A percentile compares a stretch with the other conserved stretches of the same genome.
Evolutionary conservation across 176 grass and related monocot species (phyloP).

Genomic region (Bromus sterilis): DNA sequence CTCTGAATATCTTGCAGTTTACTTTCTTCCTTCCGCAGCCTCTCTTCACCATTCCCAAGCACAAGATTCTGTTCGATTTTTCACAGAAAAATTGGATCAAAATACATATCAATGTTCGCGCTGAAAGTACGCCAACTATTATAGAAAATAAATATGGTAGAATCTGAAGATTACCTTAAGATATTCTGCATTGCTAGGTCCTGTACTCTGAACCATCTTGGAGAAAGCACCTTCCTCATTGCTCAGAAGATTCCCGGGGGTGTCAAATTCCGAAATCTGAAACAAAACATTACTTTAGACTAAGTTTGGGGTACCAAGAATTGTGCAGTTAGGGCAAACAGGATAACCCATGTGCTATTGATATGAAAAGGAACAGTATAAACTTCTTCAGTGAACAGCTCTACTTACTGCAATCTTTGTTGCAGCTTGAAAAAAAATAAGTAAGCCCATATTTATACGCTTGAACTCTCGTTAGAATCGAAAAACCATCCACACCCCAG

Average conservation of each 20-base stretch:
- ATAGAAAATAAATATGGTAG: background rate
- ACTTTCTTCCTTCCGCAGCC: constrained; percentile 53
- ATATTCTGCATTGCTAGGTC: constrained; percentile 89
- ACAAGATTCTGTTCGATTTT: constrained; percentile 61
- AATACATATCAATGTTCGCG: background rate
- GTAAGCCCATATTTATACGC: background rate
- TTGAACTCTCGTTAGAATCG: background rate
- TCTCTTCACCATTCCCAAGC: constrained; percentile 62
- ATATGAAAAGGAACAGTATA: background rate
- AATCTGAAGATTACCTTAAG: constrained; percentile 52
- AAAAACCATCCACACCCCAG: background rate
- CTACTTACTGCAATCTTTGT: background rate
- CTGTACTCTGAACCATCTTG: constrained; percentile 97
- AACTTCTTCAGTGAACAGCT: background rate
- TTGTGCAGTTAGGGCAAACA: background rate
- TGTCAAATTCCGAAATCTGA: constrained; percentile 91
- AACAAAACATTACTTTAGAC: constrained; percentile 6
- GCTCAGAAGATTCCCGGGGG: constrained; percentile 76
- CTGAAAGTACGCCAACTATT: background rate
- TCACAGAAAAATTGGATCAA: constrained; percentile 27
- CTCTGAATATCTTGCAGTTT: constrained; percentile 69
- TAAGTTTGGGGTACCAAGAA: constrained; percentile 3
- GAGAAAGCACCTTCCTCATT: constrained; percentile 91
- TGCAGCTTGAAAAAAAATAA: background rate
- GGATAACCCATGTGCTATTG: background rate